Evolutionary conservation across 1,284 basidiomycete genomes (phyloP), one percentile per base, ranked within the genome.

Genomic region (Xerocomus minutiporus): DNA sequence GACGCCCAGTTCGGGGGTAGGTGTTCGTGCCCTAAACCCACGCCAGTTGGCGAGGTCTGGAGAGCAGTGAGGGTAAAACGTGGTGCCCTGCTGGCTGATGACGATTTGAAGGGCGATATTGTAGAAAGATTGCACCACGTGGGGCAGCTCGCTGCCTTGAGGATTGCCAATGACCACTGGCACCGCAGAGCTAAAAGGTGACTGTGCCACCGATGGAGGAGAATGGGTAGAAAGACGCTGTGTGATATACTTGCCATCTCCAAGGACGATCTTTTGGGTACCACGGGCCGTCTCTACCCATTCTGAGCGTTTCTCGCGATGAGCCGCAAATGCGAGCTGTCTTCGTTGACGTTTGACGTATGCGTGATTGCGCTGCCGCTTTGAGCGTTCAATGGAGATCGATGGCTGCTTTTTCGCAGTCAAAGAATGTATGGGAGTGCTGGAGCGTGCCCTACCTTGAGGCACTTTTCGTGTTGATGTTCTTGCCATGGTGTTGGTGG

Each of bases 201-300:
- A 58, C 50, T 48, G 51, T 42, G 63, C 53, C 58, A 59, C 59
- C 41, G 53, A 57, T 34, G 48, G 60, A 55, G 54, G 56, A 54
- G 61, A 58, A 40, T 41, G 36, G 26, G 47, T 44, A 53, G 60
- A 59, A 54, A 57, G 56, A 58, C 59, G 67, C 57, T 73, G 73
- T 62, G 73, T 70, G 50, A 71, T 63, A 66, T 78, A 78, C 69
- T 73, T 71, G 65, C 77, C 76, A 65, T 75, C 69, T 23, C 73
- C 76, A 46, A 74, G 62, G 48, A 75, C 70, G 46, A 77, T 72
- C 44, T 56, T 58, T 45, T 68, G 68, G 5, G 77, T 78, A 57
- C 77, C 75, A 41, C 54, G 58, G 26, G 76, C 75, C 2, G 69
- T 72, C 40, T 61, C 47, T 15, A 62, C 60, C 71, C 72, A 71